Evolutionary conservation across 441 rosid species (phyloP).

Genomic region (Aquilaria agallochum): DNA sequence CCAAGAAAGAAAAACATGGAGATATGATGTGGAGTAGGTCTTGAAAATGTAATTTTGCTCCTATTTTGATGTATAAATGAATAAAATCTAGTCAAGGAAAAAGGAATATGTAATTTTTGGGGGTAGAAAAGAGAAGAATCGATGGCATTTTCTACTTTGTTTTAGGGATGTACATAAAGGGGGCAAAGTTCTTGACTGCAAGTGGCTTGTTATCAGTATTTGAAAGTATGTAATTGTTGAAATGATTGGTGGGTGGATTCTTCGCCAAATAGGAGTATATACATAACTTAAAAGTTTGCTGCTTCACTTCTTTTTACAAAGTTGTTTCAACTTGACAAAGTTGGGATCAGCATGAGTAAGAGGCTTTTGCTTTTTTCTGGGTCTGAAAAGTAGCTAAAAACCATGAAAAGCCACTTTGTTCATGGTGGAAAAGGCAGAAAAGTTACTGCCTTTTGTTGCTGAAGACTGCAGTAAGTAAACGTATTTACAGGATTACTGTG

Average conservation of each 20-base stretch:
- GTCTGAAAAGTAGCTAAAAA: too few species aligned
- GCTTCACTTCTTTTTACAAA: constrained; percentile 25
- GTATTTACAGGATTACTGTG: too few species aligned
- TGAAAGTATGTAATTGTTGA: constrained; percentile 40
- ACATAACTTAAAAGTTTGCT: constrained; percentile 16
- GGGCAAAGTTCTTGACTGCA: constrained; percentile 21
- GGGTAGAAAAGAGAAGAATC: constrained; percentile 21
- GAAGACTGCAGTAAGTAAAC: too few species aligned
- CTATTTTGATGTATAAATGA: constrained; percentile 41
- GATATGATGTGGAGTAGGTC: constrained; percentile 9
- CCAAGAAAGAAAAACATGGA: constrained; percentile 23
- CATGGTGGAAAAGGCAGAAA: too few species aligned
- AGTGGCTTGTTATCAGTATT: constrained; percentile 30
- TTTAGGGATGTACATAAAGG: constrained; percentile 42
- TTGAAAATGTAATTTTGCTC: constrained; percentile 22
- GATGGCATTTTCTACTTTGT: constrained; percentile 24
- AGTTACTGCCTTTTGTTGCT: too few species aligned
- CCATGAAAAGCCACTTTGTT: too few species aligned
- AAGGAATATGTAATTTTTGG: constrained; percentile 24
- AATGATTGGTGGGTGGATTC: constrained; percentile 27
- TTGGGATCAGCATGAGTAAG: too few species aligned
- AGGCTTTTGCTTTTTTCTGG: too few species aligned
- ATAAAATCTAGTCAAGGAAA: constrained; percentile 31
- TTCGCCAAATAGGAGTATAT: constrained; percentile 16
- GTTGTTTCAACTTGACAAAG: neutral